Conservation (phyloP, 2,329 filamentous ascomycete genomes). For the Ophiosphaerella korrae region DNA sequence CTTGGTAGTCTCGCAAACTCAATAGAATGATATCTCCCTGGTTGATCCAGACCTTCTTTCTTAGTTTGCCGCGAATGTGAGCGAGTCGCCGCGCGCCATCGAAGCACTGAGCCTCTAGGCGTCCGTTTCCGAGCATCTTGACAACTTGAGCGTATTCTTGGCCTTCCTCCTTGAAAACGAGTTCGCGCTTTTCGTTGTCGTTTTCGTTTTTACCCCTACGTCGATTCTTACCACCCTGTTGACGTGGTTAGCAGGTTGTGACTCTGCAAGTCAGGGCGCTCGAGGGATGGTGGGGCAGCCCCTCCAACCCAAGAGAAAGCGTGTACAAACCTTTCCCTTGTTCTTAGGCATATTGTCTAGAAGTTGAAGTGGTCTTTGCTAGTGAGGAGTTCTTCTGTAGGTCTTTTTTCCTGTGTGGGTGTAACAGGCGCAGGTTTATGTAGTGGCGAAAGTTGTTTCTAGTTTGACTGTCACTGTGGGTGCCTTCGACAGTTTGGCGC, state of each 20-base stretch:
- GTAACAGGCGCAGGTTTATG: slow-evolving; percentile 10
- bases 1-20: slow-evolving; percentile 88
- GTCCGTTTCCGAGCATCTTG: slow-evolving; percentile 96
- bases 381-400: slow-evolving; percentile 6
- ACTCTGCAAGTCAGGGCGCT: background rate
- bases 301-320: slow-evolving; percentile 9
- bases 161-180: slow-evolving; percentile 98
- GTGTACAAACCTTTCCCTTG: slow-evolving; percentile 87
- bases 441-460: slow-evolving; percentile 22
- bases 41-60: slow-evolving; percentile 98
- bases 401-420: slow-evolving; percentile 5
- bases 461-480: slow-evolving; percentile 17
- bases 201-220: slow-evolving; percentile 96
- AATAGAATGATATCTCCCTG: slow-evolving; percentile 78
- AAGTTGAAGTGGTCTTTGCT: slow-evolving; percentile 12
- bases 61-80: slow-evolving; percentile 91
- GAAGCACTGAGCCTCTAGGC: slow-evolving; percentile 92
- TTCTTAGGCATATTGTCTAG: slow-evolving; percentile 87
- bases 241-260: slow-evolving; percentile 16
- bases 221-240: slow-evolving; percentile 93
- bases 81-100: slow-evolving; percentile 87
- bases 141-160: slow-evolving; percentile 89
- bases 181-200: slow-evolving; percentile 97
- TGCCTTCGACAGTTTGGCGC: slow-evolving; percentile 16
- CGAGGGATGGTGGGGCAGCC: slow-evolving; percentile 26